Conservation (phyloP, 176 grass and related monocot species). For the Poa pratensis region DNA sequence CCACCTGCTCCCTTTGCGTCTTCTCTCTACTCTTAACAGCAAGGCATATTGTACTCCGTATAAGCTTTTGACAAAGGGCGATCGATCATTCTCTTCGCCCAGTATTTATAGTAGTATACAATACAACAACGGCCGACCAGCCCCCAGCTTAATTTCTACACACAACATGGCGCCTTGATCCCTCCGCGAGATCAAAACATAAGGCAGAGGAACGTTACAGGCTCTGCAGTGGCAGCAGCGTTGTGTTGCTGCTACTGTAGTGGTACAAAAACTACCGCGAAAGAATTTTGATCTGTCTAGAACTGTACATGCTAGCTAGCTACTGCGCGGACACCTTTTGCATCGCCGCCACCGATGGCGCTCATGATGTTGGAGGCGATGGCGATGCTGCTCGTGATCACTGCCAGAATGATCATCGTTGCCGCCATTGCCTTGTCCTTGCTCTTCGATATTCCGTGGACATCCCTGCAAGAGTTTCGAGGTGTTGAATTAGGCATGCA, state of each 20-base stretch:
- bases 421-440: conserved; percentile 74
- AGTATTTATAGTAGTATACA: no score
- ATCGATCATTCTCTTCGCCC: no score
- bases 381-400: conserved; percentile 80
- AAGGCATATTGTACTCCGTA: no score
- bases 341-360: conserved; percentile 31
- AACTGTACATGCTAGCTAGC: conserved; percentile 18
- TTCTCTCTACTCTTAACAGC: no score
- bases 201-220: background rate
- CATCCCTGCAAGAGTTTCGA: conserved; percentile 50
- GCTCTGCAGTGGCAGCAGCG: background rate
- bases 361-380: conserved; percentile 81
- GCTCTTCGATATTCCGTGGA: conserved; percentile 63
- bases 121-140: conserved; percentile 20
- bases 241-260: background rate
- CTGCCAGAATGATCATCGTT: conserved; percentile 73
- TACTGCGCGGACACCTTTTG: background rate
- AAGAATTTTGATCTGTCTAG: conserved; percentile 7
- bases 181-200: background rate
- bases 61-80: no score
- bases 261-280: background rate
- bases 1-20: no score
- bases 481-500: conserved; percentile 5
- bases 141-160: background rate
- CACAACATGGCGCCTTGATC: background rate